phyloP scores from a whole-genome alignment of 805 yeast genomes.

The Yarrowia yakushimensis region DNA sequence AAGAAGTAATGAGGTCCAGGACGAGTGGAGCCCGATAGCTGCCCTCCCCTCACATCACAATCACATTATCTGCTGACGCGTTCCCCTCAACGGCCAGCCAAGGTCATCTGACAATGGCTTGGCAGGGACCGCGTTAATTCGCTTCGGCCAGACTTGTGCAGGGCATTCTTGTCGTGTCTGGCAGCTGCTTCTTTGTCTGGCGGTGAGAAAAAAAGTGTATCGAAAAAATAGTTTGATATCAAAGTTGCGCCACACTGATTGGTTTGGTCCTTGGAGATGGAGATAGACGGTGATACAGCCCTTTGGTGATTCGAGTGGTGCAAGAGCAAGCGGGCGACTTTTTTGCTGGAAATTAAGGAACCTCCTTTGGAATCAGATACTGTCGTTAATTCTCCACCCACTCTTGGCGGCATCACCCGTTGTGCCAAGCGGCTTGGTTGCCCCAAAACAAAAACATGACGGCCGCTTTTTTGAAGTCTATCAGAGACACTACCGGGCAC shows the following conservation, averaged over 20 bases:
- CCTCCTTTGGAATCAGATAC: no score
- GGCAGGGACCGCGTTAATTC: constrained; percentile 17
- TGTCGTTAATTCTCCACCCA: no score
- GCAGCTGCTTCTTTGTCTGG: not conserved
- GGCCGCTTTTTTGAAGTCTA: not conserved
- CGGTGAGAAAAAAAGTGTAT: not conserved
- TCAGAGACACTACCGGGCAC: constrained; percentile 2
- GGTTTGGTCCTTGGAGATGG: not conserved
- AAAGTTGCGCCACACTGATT: constrained; percentile 6
- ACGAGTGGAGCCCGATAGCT: no score
- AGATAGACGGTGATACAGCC: not conserved
- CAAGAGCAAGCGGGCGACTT: no score
- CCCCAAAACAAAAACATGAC: no score
- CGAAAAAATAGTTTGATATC: not conserved
- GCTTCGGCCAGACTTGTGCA: not conserved
- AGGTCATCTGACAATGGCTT: not conserved
- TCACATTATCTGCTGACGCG: not conserved
- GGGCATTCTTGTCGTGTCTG: not conserved
- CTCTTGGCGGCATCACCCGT: no score
- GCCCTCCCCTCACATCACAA: no score
- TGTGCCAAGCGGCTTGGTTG: not conserved
- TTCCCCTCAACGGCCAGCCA: not conserved
- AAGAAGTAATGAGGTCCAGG: no score
- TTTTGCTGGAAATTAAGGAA: no score
- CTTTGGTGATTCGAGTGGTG: no score